Percentiles rank a stretch among this genome's conserved stretches.
Evolutionary conservation across 1,139 yeast genomes (phyloP).

Genomic region (Yamadazyma aaseri): DNA sequence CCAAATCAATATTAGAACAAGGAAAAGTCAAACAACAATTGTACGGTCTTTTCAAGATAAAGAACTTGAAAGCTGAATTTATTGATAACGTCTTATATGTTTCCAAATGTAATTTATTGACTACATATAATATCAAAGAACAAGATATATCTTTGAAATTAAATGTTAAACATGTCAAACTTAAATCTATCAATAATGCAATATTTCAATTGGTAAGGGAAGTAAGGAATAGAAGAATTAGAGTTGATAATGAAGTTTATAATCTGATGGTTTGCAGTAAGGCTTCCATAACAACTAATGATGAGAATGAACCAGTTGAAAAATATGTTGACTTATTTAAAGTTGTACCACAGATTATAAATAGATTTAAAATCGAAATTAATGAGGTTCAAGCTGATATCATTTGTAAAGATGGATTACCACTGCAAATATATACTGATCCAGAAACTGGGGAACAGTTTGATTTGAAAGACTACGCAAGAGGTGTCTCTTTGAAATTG

Average conservation of each 20-base stretch:
- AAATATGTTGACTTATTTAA: slow-evolving; percentile 28
- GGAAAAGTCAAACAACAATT: slow-evolving; percentile 11
- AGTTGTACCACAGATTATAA: slow-evolving; percentile 29
- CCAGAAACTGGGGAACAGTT: slow-evolving; percentile 22
- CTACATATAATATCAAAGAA: slow-evolving; percentile 25
- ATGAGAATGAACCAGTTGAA: slow-evolving; percentile 3
- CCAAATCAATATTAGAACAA: slow-evolving; percentile 7
- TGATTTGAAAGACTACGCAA: slow-evolving; percentile 38
- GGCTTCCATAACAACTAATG: slow-evolving; percentile 2
- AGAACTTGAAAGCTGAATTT: slow-evolving; percentile 30
- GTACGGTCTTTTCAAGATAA: slow-evolving; percentile 29
- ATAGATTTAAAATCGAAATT: slow-evolving; percentile 26
- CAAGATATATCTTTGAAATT: slow-evolving; percentile 24
- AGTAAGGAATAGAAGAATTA: slow-evolving; percentile 29
- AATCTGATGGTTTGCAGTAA: slow-evolving; percentile 11
- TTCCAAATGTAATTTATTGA: slow-evolving; percentile 29
- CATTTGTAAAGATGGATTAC: slow-evolving; percentile 44
- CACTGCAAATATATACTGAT: slow-evolving; percentile 30
- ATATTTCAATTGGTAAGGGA: slow-evolving; percentile 39
- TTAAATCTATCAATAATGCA: slow-evolving; percentile 39
- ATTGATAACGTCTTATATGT: slow-evolving; percentile 31
- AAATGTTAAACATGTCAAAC: slow-evolving; percentile 26
- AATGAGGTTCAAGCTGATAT: slow-evolving; percentile 33
- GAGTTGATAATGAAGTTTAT: slow-evolving; percentile 28
- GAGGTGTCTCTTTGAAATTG: slow-evolving; percentile 38